Evolutionary conservation across 306 rosid genomes (phyloP).

Genomic region (Fragaria nilgerrensis): DNA sequence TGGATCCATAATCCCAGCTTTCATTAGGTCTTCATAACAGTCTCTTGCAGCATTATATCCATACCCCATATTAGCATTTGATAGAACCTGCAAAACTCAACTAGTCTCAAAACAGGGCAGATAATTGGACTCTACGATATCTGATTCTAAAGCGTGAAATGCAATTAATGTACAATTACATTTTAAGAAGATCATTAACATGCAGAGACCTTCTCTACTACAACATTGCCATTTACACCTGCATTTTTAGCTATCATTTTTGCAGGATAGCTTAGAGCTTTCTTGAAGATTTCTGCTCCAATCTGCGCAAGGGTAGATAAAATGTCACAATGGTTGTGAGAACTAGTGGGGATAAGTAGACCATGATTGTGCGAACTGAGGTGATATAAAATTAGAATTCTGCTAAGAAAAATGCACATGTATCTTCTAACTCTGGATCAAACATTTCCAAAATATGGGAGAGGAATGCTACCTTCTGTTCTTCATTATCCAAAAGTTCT

Average conservation of each 20-base stretch:
- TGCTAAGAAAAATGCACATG: background rate
- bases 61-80: constrained; percentile 41
- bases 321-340: constrained; percentile 13
- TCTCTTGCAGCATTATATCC: constrained; percentile 87
- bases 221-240: constrained; percentile 80
- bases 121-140: constrained; percentile 24
- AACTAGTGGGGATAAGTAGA: constrained; percentile 2
- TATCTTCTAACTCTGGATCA: background rate
- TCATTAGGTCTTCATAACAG: constrained; percentile 76
- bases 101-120: constrained; percentile 7
- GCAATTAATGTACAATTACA: constrained; percentile 12
- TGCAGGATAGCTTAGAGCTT: constrained; percentile 77
- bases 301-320: constrained; percentile 42
- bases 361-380: background rate
- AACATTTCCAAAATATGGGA: background rate
- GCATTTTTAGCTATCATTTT: constrained; percentile 90
- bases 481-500: constrained; percentile 67
- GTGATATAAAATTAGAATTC: background rate
- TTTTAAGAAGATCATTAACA: constrained; percentile 28
- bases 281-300: constrained; percentile 90
- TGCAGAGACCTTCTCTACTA: constrained; percentile 67
- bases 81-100: constrained; percentile 55
- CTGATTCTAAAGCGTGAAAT: constrained; percentile 10
- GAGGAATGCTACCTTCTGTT: constrained; percentile 55
- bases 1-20: constrained; percentile 90